Evolutionary conservation across 805 yeast genomes (phyloP).

Genomic region (Candida rishiriensis): DNA sequence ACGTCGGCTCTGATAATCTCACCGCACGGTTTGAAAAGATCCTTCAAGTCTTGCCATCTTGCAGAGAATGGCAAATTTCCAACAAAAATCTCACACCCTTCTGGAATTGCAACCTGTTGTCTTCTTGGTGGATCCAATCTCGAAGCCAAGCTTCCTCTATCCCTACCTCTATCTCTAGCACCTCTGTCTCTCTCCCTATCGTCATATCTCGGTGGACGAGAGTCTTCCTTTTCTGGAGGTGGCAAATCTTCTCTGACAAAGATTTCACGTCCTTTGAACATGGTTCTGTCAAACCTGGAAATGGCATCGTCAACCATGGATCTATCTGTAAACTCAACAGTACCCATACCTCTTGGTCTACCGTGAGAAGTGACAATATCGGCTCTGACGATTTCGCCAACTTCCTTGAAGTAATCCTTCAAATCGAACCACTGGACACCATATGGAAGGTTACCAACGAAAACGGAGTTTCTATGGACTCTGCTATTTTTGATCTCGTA

Average conservation of each 20-base stretch:
- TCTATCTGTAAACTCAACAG: constrained; percentile 71
- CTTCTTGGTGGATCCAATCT: constrained; percentile 13
- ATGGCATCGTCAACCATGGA: constrained; percentile 73
- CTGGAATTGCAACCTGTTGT: too few relatives aligned
- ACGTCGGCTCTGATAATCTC: constrained; percentile 80
- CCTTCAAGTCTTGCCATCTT: constrained; percentile 83
- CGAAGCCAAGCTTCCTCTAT: constrained; percentile 9
- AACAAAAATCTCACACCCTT: constrained; percentile 58
- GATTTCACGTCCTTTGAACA: constrained; percentile 68
- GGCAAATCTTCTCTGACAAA: constrained; percentile 91
- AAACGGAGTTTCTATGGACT: constrained; percentile 64
- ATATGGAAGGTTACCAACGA: constrained; percentile 71
- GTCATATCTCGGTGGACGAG: constrained; percentile 10
- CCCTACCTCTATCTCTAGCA: not conserved
- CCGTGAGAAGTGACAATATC: constrained; percentile 78
- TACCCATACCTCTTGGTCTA: constrained; percentile 84
- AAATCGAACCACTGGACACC: constrained; percentile 56
- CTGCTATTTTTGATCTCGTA: constrained; percentile 42
- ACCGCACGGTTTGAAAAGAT: constrained; percentile 75
- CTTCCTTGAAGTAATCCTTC: constrained; percentile 52
- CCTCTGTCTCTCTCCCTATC: constrained; percentile 14
- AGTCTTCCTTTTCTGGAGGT: constrained; percentile 48
- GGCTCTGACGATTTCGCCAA: constrained; percentile 70
- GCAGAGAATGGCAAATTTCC: constrained; percentile 80
- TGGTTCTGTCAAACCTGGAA: constrained; percentile 57